A percentile compares a stretch with the other conserved stretches of the same genome.
Evolutionary conservation across 768 basidiomycete species (phyloP).

Genomic region (Crassisporium funariophilum): DNA sequence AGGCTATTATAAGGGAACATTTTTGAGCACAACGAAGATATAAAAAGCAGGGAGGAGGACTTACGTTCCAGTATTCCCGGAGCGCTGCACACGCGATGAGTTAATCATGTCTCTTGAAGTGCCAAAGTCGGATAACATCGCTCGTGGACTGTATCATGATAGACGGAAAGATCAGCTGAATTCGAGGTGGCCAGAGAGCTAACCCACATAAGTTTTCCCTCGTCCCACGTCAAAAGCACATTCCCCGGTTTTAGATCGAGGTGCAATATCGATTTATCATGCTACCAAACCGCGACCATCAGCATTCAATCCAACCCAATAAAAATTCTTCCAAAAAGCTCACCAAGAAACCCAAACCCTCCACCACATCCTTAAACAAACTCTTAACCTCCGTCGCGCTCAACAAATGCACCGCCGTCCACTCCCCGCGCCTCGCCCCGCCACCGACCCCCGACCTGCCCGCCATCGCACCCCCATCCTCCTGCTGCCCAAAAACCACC

Average conservation of each 20-base stretch:
- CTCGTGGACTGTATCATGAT: constrained; percentile 65
- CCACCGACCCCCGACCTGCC: constrained; percentile 22
- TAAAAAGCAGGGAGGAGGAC: constrained; percentile 32
- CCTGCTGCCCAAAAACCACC: constrained; percentile 23
- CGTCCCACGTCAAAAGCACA: constrained; percentile 90
- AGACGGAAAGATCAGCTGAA: not conserved
- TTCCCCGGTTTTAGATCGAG: constrained; percentile 95
- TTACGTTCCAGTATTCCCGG: constrained; percentile 95
- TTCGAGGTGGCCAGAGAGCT: not conserved
- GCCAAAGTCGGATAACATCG: constrained; percentile 95
- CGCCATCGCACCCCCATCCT: constrained; percentile 13
- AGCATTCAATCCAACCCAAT: not conserved
- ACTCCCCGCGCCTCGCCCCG: constrained; percentile 23
- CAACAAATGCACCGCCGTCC: constrained; percentile 82
- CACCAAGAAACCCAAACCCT: constrained; percentile 88
- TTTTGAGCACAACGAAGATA: not conserved
- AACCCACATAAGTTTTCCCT: constrained; percentile 76
- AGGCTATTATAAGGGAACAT: constrained; percentile 44
- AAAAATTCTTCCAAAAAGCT: constrained; percentile 23
- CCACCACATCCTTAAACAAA: constrained; percentile 81
- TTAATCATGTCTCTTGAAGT: constrained; percentile 91
- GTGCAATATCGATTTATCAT: constrained; percentile 84
- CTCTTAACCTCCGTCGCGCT: constrained; percentile 83
- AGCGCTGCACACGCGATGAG: constrained; percentile 57
- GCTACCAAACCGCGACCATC: constrained; percentile 44